phyloP scores from a whole-genome alignment of 805 yeast species.

The Candida alai region DNA sequence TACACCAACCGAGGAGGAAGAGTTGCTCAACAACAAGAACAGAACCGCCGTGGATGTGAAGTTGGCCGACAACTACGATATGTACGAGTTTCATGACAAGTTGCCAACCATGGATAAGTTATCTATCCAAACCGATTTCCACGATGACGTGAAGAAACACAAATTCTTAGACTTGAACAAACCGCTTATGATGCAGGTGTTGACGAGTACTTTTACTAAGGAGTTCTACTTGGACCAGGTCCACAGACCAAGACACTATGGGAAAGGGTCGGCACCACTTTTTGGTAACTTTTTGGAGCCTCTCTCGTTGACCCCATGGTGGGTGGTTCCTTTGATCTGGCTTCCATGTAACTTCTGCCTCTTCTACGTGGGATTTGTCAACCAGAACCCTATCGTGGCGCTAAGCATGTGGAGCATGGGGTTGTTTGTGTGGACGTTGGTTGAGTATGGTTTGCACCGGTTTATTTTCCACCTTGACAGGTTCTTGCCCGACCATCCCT shows the following conservation, averaged over 20 bases:
- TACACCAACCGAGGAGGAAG: slow-evolving; percentile 70
- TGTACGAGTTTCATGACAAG: slow-evolving; percentile 48
- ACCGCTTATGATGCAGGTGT: slow-evolving; percentile 79
- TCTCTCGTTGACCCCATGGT: slow-evolving; percentile 89
- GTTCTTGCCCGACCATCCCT: slow-evolving; percentile 74
- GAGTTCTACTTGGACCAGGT: slow-evolving; percentile 94
- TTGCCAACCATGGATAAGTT: slow-evolving; percentile 73
- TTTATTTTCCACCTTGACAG: slow-evolving; percentile 90
- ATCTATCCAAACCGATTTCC: slow-evolving; percentile 73
- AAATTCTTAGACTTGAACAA: slow-evolving; percentile 80
- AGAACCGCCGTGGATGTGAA: slow-evolving; percentile 58
- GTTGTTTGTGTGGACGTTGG: slow-evolving; percentile 86
- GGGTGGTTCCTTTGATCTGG: slow-evolving; percentile 85
- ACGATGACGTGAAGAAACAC: slow-evolving; percentile 68
- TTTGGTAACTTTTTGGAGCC: slow-evolving; percentile 96
- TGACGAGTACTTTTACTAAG: slow-evolving; percentile 70
- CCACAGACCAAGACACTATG: slow-evolving; percentile 97
- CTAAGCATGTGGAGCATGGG: slow-evolving; percentile 69
- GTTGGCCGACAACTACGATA: slow-evolving; percentile 27
- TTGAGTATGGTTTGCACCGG: slow-evolving; percentile 86
- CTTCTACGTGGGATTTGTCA: slow-evolving; percentile 53
- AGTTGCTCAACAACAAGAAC: slow-evolving; percentile 58
- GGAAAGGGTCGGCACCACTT: slow-evolving; percentile 92
- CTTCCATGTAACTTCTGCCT: slow-evolving; percentile 70
- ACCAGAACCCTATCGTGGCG: slow-evolving; percentile 45